Percentiles rank a stretch among this genome's conserved stretches.
These are phyloP conservation scores for Pestalotiopsis sp. DNA, from an alignment of 2,329 filamentous ascomycete genomes.

Conservation along the genomic window DNA sequence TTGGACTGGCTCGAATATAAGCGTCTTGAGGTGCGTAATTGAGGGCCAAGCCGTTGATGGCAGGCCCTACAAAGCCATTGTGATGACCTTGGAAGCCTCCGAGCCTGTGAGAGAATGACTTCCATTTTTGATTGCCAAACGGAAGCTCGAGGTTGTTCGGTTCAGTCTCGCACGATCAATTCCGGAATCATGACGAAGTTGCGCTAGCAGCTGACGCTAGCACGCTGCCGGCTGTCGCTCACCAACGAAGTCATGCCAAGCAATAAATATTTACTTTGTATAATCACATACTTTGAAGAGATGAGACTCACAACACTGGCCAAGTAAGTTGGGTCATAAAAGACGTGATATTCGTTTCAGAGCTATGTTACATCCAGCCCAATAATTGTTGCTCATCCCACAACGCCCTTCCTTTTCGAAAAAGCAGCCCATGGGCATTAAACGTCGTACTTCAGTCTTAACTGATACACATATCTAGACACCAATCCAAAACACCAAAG, in stretches of 20 bases:
- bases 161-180: conserved; percentile 1
- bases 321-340: background rate
- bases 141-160: background rate
- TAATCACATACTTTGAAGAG: background rate
- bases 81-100: conserved; percentile 23
- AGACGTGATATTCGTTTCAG: background rate
- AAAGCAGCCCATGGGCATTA: background rate
- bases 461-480: background rate
- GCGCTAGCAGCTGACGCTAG: conserved; percentile 2
- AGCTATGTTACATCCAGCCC: conserved; percentile 7
- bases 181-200: background rate
- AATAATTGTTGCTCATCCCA: conserved; percentile 1
- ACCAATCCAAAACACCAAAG: background rate
- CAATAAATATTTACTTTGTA: background rate
- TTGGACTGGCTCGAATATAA: conserved; percentile 43
- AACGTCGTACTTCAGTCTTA: background rate
- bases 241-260: background rate
- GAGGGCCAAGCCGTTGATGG: conserved; percentile 39
- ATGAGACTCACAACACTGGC: too few species aligned
- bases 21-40: conserved; percentile 32
- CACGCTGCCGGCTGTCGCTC: background rate
- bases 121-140: conserved; percentile 22
- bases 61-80: conserved; percentile 49
- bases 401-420: background rate
- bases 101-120: conserved; percentile 21